Evolutionary conservation across 305 asterid species (phyloP).

Genomic region (Plantago lanceolata): DNA sequence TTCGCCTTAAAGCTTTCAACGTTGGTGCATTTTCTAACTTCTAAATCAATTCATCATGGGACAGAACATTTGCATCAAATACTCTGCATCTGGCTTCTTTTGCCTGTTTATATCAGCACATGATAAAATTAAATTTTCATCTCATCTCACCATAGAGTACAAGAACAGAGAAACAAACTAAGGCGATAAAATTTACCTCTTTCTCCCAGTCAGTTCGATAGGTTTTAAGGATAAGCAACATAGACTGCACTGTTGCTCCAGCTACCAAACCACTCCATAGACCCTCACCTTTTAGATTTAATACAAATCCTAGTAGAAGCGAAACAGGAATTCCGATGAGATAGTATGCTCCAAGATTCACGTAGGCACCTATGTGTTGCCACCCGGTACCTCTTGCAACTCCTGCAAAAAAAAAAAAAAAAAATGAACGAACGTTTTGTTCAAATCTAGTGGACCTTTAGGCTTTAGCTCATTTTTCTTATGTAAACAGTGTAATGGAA

Average conservation of each 20-base stretch:
- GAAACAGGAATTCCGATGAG: slow-evolving; percentile 50
- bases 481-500: neutral
- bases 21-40: too few species aligned
- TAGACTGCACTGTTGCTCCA: slow-evolving; percentile 40
- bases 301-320: slow-evolving; percentile 40
- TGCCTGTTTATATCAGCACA: slow-evolving; percentile 19
- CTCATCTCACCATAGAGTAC: neutral
- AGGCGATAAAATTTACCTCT: slow-evolving; percentile 30
- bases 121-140: neutral
- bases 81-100: slow-evolving; percentile 31
- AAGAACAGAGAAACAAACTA: neutral
- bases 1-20: too few species aligned
- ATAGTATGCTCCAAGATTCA: slow-evolving; percentile 56
- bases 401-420: slow-evolving; percentile 28
- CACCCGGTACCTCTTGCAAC: slow-evolving; percentile 59
- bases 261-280: slow-evolving; percentile 47
- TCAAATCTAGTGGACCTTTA: too few species aligned
- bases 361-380: slow-evolving; percentile 53
- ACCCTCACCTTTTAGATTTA: slow-evolving; percentile 41
- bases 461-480: too few species aligned
- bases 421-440: too few species aligned
- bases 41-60: slow-evolving; percentile 17
- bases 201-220: slow-evolving; percentile 46
- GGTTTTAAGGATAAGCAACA: slow-evolving; percentile 34
- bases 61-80: slow-evolving; percentile 17